A percentile compares a stretch with the other conserved stretches of the same genome.
Evolutionary conservation across 2,329 filamentous ascomycete genomes (phyloP).

Genomic region (Colletotrichum sp.): DNA sequence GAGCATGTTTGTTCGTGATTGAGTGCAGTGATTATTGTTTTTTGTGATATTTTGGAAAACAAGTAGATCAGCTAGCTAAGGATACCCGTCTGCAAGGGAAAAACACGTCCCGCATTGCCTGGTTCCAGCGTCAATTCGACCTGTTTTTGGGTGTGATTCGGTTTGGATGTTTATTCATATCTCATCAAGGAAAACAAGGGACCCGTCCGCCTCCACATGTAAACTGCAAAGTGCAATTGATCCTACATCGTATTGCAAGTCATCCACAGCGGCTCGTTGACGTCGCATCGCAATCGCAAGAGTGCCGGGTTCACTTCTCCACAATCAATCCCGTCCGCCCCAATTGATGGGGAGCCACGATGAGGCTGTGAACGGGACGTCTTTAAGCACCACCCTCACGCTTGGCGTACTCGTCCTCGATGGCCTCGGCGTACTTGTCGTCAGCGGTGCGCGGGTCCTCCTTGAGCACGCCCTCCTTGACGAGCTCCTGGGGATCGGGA

Average conservation of each 20-base stretch:
- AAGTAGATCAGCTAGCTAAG: background rate
- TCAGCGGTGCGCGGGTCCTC: slow-evolving; percentile 67
- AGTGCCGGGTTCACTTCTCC: background rate
- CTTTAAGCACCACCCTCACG: slow-evolving; percentile 64
- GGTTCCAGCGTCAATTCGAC: background rate
- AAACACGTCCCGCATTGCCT: background rate
- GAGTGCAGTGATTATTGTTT: background rate
- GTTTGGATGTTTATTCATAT: background rate
- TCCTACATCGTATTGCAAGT: background rate
- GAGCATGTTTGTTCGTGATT: background rate
- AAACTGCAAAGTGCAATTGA: background rate
- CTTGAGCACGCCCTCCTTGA: slow-evolving; percentile 80
- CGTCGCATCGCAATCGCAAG: background rate
- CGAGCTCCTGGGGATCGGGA: slow-evolving; percentile 75
- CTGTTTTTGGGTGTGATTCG: background rate
- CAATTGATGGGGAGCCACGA: background rate
- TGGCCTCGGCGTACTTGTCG: slow-evolving; percentile 63
- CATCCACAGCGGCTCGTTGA: background rate
- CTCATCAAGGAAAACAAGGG: background rate
- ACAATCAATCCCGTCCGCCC: background rate
- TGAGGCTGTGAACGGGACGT: background rate
- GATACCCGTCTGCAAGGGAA: background rate
- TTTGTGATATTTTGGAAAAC: background rate
- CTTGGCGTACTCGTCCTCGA: slow-evolving; percentile 69
- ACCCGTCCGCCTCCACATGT: background rate